Percentiles rank a stretch among this genome's conserved stretches.
Conservation (phyloP, 2,329 filamentous ascomycete species). For the Monosporascus ibericus region DNA sequence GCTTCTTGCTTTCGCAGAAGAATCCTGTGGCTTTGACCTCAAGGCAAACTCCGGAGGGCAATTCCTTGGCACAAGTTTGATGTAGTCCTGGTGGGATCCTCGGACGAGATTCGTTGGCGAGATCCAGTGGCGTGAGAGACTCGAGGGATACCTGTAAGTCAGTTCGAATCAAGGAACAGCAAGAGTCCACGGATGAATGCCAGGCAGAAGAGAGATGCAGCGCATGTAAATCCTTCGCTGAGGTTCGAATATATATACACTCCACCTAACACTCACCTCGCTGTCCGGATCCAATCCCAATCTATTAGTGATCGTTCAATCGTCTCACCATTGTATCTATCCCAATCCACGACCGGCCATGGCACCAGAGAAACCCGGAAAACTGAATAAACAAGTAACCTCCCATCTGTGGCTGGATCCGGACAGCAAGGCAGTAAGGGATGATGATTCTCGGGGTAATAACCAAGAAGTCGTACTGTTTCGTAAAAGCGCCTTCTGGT, state of each 20-base stretch:
- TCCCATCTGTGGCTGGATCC: slow-evolving; percentile 28
- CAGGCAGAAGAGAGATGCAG: slow-evolving; percentile 14
- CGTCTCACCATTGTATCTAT: slow-evolving; percentile 20
- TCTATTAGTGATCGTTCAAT: slow-evolving; percentile 27
- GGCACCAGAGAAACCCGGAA: slow-evolving; percentile 22
- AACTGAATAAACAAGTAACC: slow-evolving; percentile 21
- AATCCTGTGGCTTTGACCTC: background rate
- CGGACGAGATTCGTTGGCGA: background rate
- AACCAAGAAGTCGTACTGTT: slow-evolving; percentile 22
- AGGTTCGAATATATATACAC: slow-evolving; percentile 48
- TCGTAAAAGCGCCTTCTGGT: slow-evolving; percentile 22
- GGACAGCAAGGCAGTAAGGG: slow-evolving; percentile 33
- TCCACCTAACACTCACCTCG: slow-evolving; percentile 43
- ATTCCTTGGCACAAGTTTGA: too few species aligned
- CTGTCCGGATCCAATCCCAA: slow-evolving; percentile 41
- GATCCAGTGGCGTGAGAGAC: background rate
- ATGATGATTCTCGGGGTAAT: slow-evolving; percentile 19
- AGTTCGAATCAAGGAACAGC: slow-evolving; percentile 7
- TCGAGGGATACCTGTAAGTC: slow-evolving; percentile 6
- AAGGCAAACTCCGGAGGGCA: too few species aligned
- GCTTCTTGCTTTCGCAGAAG: background rate
- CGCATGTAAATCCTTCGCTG: slow-evolving; percentile 31
- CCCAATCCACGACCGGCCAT: slow-evolving; percentile 21
- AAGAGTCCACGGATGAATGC: slow-evolving; percentile 17
- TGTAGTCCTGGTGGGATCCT: background rate